Conservation (phyloP, 2,329 filamentous ascomycete genomes). For the Cladosporium austrohemisphaericum region DNA sequence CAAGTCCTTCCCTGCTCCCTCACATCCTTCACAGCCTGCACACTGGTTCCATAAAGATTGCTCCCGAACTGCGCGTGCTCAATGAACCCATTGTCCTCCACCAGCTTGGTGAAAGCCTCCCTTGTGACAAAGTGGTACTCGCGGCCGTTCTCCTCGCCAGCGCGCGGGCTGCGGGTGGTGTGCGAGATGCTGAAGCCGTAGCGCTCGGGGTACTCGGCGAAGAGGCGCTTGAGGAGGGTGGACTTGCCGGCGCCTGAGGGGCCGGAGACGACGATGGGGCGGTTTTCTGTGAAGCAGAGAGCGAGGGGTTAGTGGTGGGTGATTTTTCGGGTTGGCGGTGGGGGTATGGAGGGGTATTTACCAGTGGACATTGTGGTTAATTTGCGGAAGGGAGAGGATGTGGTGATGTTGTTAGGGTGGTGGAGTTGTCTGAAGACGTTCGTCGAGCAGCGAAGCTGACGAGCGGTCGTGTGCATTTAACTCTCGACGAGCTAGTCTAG, state of each 20-base stretch:
- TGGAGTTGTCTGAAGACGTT: conserved; percentile 4
- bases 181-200: conserved; percentile 62
- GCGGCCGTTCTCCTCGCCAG: conserved; percentile 69
- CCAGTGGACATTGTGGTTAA: conserved; percentile 20
- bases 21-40: conserved; percentile 73
- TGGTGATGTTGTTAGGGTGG: background rate
- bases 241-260: conserved; percentile 79
- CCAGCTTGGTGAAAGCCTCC: conserved; percentile 64
- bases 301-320: conserved; percentile 10
- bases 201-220: conserved; percentile 61
- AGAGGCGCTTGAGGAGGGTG: conserved; percentile 70
- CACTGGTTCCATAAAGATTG: conserved; percentile 83
- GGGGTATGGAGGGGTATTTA: conserved; percentile 12
- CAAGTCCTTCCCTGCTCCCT: conserved; percentile 67
- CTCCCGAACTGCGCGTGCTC: conserved; percentile 83
- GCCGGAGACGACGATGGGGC: conserved; percentile 72
- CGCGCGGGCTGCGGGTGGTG: conserved; percentile 74
- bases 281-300: conserved; percentile 13
- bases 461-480: conserved; percentile 13
- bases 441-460: conserved; percentile 24
- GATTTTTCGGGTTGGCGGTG: background rate
- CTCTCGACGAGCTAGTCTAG: background rate
- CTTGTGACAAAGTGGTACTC: conserved; percentile 77
- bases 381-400: conserved; percentile 5
- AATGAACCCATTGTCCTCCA: conserved; percentile 70